Evolutionary conservation across 768 basidiomycete genomes (phyloP), one percentile per base, ranked within the genome.

Genomic region (Pulveroboletus sp.): DNA sequence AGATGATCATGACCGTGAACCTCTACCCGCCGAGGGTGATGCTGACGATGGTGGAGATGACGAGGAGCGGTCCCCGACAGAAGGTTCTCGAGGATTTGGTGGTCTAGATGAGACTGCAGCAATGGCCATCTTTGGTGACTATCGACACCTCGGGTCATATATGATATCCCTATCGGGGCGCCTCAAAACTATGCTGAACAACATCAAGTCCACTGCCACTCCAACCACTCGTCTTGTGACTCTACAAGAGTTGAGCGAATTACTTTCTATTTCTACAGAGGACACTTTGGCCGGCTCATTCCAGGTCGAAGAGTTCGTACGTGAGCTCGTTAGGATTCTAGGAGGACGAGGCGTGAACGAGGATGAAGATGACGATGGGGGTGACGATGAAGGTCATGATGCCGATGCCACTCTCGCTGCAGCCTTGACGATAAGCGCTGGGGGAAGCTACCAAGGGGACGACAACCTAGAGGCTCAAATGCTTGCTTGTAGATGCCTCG

Each of bases 271-370:
- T 71, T 92, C 91, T 69, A 97, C 93, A 2, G 95, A 98, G 71
- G 96, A 99, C 66, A 97, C 93, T 7, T 75, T 99, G 40, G 89
- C 91, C 8, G 93, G 93, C 37, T 94, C 89, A n/a, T 95, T 99
- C 72, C 89, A 88, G 56, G 86, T 94, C 18, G 93, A 95, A 59
- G 80, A 84, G 32, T 98, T 91, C 65, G 90, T 94, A 28, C 82
- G 85, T 58, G 95, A 96, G 66, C 78, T 99, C 35, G 86, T 99
- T 53, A 83, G 83, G 62, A 93, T 97, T 57, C 76, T 98, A 33
- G 89, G 90, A 32, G 91, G 88, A 11, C 84, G 80, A 26, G 85
- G 85, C 32, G 78, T 73, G 39, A 82, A 82, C 14, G 79, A 76
- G 24, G 85, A 83, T n/a, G 86, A 87, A 21, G 87, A 84, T 10